Conservation (phyloP, 139 green algal genomes). For the Closterium sp. region DNA sequence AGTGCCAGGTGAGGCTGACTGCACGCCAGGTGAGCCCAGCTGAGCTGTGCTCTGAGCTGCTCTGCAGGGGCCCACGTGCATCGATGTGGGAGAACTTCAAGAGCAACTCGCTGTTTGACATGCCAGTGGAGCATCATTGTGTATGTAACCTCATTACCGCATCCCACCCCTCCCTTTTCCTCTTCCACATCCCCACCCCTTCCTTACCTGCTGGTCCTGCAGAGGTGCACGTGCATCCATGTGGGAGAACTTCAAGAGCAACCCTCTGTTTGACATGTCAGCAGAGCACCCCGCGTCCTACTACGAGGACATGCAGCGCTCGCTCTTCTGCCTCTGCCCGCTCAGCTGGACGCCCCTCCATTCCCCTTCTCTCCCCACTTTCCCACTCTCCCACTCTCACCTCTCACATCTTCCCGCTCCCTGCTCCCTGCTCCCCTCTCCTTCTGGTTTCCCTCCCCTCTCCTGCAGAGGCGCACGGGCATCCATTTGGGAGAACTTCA, state of each 20-base stretch:
- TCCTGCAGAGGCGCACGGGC: constrained; percentile 19
- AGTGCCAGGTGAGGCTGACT: too few species aligned
- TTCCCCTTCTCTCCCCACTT: too few species aligned
- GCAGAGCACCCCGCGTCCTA: background rate
- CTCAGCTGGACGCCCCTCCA: constrained; percentile 47
- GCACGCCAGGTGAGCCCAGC: background rate
- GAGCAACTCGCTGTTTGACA: constrained; percentile 35
- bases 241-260: constrained; percentile 41
- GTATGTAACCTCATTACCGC: too few species aligned
- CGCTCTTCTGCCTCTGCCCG: constrained; percentile 56
- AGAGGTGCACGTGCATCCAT: constrained; percentile 22
- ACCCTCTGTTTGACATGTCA: constrained; percentile 25
- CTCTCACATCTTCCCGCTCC: too few species aligned
- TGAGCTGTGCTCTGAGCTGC: too few species aligned
- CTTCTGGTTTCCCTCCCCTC: background rate
- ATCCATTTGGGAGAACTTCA: constrained; percentile 44
- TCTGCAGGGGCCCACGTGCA: constrained; percentile 28
- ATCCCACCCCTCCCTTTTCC: too few species aligned
- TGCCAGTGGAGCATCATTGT: constrained; percentile 30
- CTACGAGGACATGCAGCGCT: constrained; percentile 48
- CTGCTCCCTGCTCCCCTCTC: too few species aligned
- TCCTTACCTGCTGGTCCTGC: too few species aligned
- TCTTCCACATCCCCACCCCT: too few species aligned
- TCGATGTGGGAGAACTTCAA: constrained; percentile 43
- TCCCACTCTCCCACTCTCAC: too few species aligned